These are phyloP conservation scores for Harringtonia lauricola DNA, from an alignment of 2,329 filamentous ascomycete genomes.

Conservation along the genomic window DNA sequence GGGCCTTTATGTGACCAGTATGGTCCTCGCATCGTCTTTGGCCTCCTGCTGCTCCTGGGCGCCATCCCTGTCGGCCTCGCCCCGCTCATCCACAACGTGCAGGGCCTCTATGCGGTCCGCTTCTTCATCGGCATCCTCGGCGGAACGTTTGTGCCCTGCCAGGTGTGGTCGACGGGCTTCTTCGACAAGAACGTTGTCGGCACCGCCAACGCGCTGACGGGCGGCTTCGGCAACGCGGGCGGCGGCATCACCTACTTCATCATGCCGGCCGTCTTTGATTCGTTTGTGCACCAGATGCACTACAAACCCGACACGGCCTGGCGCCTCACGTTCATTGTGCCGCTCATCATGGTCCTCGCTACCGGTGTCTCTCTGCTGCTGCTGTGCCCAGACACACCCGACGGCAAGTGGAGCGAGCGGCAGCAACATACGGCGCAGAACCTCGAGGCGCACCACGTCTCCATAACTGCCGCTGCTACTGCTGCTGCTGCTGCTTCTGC, in stretches of 20 bases:
- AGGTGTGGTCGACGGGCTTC: constrained; percentile 88
- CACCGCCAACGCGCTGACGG: constrained; percentile 76
- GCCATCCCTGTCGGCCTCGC: constrained; percentile 74
- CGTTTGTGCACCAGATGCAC: constrained; percentile 48
- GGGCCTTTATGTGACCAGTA: constrained; percentile 80
- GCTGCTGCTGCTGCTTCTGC: constrained; percentile 25
- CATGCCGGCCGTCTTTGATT: constrained; percentile 84
- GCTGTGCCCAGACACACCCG: constrained; percentile 71
- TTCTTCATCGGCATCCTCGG: constrained; percentile 78
- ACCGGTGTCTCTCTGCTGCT: constrained; percentile 60
- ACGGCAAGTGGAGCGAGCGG: constrained; percentile 70
- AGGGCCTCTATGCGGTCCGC: constrained; percentile 58
- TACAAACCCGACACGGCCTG: constrained; percentile 61
- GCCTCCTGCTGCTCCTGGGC: constrained; percentile 63
- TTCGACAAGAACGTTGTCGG: constrained; percentile 90
- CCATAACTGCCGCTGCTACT: constrained; percentile 9
- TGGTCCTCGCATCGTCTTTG: constrained; percentile 72
- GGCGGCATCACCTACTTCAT: constrained; percentile 89
- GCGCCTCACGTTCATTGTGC: constrained; percentile 76
- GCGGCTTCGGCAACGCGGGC: constrained; percentile 76
- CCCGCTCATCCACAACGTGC: constrained; percentile 58
- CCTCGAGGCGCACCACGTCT: constrained; percentile 32
- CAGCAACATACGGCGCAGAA: constrained; percentile 44
- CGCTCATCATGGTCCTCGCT: constrained; percentile 61
- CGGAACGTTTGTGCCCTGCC: constrained; percentile 71